Conservation (phyloP, 2,329 filamentous ascomycete genomes). For the Ophiocordyceps polyrhachis-furcata region DNA sequence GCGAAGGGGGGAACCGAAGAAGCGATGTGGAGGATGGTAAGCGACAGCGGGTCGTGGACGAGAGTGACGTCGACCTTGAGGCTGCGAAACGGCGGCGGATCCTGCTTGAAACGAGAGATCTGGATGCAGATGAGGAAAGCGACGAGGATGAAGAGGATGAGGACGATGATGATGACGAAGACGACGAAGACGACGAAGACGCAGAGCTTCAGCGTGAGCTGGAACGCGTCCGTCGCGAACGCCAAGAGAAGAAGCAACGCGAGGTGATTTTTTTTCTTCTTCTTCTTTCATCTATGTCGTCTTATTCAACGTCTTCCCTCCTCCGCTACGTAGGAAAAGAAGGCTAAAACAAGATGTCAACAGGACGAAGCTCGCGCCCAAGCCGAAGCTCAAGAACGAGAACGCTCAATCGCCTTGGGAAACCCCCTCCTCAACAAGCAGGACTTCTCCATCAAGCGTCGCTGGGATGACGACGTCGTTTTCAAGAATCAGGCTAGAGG, state of each 20-base stretch:
- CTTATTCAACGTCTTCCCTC: too few species aligned
- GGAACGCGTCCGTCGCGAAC: conserved; percentile 76
- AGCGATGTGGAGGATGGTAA: conserved; percentile 34
- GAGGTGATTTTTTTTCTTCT: conserved; percentile 8
- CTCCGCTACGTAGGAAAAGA: not conserved
- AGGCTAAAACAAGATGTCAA: not conserved
- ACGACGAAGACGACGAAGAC: conserved; percentile 37
- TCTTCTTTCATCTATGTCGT: too few species aligned
- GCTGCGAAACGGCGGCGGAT: not conserved
- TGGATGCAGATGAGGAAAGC: conserved; percentile 56
- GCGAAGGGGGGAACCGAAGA: conserved; percentile 15
- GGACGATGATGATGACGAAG: conserved; percentile 33
- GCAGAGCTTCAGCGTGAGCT: conserved; percentile 83
- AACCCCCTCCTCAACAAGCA: conserved; percentile 81
- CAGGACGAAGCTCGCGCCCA: conserved; percentile 68
- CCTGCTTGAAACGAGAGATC: conserved; percentile 42
- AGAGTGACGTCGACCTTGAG: conserved; percentile 31
- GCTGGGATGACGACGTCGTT: conserved; percentile 97
- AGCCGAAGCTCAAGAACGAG: conserved; percentile 64
- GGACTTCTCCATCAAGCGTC: conserved; percentile 77
- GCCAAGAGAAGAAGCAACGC: conserved; percentile 23
- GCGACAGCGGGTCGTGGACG: not conserved
- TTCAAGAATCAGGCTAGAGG: conserved; percentile 98
- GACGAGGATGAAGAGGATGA: conserved; percentile 49
- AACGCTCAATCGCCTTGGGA: conserved; percentile 75